Base-by-base conservation (phyloP, 2,329 filamentous ascomycete species). In the Bipolaris oryzae region DNA sequence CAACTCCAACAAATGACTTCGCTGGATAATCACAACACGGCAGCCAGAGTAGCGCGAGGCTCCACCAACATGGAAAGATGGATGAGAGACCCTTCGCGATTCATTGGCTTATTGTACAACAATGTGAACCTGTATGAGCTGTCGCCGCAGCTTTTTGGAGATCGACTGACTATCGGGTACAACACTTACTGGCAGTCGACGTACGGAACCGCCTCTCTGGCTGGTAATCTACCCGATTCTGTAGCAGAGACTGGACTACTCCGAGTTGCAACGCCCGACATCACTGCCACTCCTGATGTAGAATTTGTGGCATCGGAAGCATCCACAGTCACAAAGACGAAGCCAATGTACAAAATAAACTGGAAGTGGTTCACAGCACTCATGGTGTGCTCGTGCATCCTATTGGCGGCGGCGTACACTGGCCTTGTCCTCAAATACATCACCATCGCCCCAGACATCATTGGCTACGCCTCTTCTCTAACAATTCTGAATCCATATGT, bases 161-260 rank as follows among this genome's bases (percentile, higher is more conserved):
- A 65, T 5, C 61, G 67, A 1, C 42, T 73, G n/a, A 69, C 66
- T 0, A 69, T 72, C 0, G 3, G 72, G 1, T 66, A 63, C 50
- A 73, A 72, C 18, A 64, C 67, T 0, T 74, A 72, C 42, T 70
- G 62, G 34, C 70, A 72, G 20, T 62, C 64, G 2, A 70, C 70
- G 10, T 74, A 67, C 50, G 70, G 64, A 7, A 65, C 67, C 6
- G 50, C 50, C 15, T 60, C 66, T 3, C 41, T 72, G 1, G 64
- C 61, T 2, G 66, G 68, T 1, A 64, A 66, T 35, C 43, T 73
- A 9, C 64, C 67, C 2, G 28, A 49, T 11, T 69, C 67, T 20
- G 53, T 71, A 10, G 62, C 58, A 0, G 34, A 58, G 3, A 61
- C 53, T 4, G 60, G 52, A 31, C 1, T 31, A 11, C 9, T 31